Percentiles rank a stretch among this genome's conserved stretches.
Conservation (phyloP, 2,329 filamentous ascomycete genomes). For the Diplodia corticola region DNA sequence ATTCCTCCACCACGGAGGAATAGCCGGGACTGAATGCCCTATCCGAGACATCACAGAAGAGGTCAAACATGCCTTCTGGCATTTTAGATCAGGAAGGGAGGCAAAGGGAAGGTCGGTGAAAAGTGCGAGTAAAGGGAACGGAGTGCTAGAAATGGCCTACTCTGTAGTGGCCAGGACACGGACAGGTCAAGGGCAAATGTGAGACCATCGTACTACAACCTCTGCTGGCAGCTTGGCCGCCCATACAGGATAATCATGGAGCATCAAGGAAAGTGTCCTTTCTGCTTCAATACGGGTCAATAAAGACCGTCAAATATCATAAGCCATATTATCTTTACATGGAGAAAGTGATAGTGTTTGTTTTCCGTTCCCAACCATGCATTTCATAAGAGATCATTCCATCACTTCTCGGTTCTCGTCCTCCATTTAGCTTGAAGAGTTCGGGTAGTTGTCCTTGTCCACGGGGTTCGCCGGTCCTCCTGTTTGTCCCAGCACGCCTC, state of each 20-base stretch:
- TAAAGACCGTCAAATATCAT: background rate
- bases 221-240: background rate
- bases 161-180: background rate
- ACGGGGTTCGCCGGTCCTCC: constrained; percentile 46
- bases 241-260: background rate
- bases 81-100: background rate
- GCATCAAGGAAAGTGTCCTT: background rate
- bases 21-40: background rate
- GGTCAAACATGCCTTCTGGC: background rate
- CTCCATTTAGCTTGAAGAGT: background rate
- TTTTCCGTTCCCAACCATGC: background rate
- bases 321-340: background rate
- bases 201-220: background rate
- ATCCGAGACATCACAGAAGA: background rate
- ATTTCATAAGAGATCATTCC: background rate
- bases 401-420: background rate
- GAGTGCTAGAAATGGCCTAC: background rate
- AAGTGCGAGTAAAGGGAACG: background rate
- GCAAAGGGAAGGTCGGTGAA: background rate
- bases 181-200: background rate
- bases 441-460: constrained; percentile 19
- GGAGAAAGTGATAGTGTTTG: background rate
- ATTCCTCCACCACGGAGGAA: background rate
- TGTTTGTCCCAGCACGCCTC: constrained; percentile 46
- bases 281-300: background rate